These are phyloP conservation scores for Penicillium coprophilum DNA, from an alignment of 495 filamentous ascomycete genomes.

Conservation along the genomic window DNA sequence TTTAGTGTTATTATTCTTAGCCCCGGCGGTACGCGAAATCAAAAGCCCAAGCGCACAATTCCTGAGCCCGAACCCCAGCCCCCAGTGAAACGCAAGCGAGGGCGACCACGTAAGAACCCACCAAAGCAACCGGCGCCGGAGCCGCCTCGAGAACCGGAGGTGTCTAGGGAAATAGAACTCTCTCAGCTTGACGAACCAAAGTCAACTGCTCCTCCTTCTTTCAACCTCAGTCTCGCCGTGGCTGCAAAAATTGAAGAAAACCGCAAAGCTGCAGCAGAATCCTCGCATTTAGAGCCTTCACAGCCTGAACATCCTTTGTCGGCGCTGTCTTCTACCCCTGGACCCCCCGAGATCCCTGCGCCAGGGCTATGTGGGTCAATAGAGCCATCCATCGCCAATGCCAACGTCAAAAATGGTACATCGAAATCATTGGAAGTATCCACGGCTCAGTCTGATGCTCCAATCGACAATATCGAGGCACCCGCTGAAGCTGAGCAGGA, in stretches of 20 bases:
- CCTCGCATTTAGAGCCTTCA: neutral
- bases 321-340: neutral
- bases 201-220: neutral
- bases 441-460: neutral
- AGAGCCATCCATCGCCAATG: neutral
- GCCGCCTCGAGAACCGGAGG: neutral
- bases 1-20: constrained; percentile 25
- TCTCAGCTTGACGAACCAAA: neutral
- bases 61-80: constrained; percentile 19
- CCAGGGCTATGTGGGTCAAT: neutral
- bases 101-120: constrained; percentile 17
- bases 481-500: neutral
- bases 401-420: neutral
- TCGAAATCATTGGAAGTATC: neutral
- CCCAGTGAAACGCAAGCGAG: constrained; percentile 22
- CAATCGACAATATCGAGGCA: neutral
- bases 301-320: neutral
- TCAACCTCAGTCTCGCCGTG: too few relatives aligned
- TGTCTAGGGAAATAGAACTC: neutral
- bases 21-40: neutral
- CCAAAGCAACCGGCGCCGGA: neutral
- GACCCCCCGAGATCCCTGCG: neutral
- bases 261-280: neutral
- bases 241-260: neutral
- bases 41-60: constrained; percentile 15